phyloP scores from a whole-genome alignment of 805 yeast genomes.

The Maudiozyma serrabonitensis region DNA sequence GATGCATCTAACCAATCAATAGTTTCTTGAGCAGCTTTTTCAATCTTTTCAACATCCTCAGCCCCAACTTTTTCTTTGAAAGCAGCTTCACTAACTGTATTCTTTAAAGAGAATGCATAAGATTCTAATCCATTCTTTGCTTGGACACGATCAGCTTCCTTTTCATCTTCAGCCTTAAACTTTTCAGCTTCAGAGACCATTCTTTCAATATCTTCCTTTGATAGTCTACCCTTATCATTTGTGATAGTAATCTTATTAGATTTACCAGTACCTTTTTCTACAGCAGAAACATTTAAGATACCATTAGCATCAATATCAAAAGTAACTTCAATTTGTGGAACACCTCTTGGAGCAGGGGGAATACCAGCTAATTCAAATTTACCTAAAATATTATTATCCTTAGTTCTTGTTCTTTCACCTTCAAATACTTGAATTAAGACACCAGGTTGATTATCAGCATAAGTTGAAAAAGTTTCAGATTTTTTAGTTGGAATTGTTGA shows the following conservation, averaged over 20 bases:
- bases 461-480: slow-evolving; percentile 93
- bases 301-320: slow-evolving; percentile 97
- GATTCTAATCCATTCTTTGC: slow-evolving; percentile 95
- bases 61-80: slow-evolving; percentile 74
- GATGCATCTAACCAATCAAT: slow-evolving; percentile 88
- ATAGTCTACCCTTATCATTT: slow-evolving; percentile 96
- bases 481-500: slow-evolving; percentile 96
- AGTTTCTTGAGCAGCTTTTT: slow-evolving; percentile 76
- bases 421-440: slow-evolving; percentile 93
- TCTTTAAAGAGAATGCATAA: slow-evolving; percentile 87
- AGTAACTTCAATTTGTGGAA: slow-evolving; percentile 95
- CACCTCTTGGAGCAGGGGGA: slow-evolving; percentile 99
- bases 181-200: slow-evolving; percentile 98
- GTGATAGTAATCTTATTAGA: slow-evolving; percentile 94
- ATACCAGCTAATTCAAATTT: slow-evolving; percentile 94
- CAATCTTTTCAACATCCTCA: slow-evolving; percentile 56
- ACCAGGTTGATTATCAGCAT: slow-evolving; percentile 98
- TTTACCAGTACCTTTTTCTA: slow-evolving; percentile 98
- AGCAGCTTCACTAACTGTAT: slow-evolving; percentile 61
- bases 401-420: slow-evolving; percentile 96
- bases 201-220: slow-evolving; percentile 95
- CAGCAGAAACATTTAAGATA: slow-evolving; percentile 89
- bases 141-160: slow-evolving; percentile 84
- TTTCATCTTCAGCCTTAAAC: slow-evolving; percentile 92
- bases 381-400: slow-evolving; percentile 93